phyloP scores from a whole-genome alignment of 2,329 filamentous ascomycete species.

The Ophiostoma quercus region DNA sequence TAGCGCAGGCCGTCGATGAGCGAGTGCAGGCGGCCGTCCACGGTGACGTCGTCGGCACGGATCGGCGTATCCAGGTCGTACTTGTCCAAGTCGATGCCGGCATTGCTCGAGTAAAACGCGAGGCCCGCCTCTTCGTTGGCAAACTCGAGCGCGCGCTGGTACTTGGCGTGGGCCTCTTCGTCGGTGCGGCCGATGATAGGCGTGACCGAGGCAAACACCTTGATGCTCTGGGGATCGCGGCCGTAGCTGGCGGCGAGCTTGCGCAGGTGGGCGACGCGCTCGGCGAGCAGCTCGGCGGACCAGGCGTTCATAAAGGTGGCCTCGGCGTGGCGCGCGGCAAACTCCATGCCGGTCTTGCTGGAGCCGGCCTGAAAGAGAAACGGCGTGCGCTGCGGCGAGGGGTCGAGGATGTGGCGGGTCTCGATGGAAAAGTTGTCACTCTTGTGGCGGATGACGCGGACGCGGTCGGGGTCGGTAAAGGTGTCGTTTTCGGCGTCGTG shows the following conservation, averaged over 20 bases:
- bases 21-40: conserved; percentile 22
- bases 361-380: conserved; percentile 29
- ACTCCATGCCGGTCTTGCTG: conserved; percentile 27
- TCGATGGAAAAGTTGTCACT: conserved; percentile 20
- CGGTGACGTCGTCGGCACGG: conserved; percentile 17
- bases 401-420: conserved; percentile 16
- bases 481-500: conserved; percentile 15
- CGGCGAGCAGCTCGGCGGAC: conserved; percentile 21
- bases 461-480: conserved; percentile 21
- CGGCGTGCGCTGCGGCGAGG: conserved; percentile 15
- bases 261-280: conserved; percentile 24
- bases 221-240: conserved; percentile 27
- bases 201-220: conserved; percentile 28
- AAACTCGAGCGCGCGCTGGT: conserved; percentile 25
- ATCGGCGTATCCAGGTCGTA: conserved; percentile 28
- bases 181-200: conserved; percentile 27
- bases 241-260: conserved; percentile 22
- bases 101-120: conserved; percentile 29
- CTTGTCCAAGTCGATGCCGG: conserved; percentile 29
- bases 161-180: conserved; percentile 29
- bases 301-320: conserved; percentile 28
- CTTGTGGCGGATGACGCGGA: conserved; percentile 20
- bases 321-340: conserved; percentile 30
- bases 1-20: conserved; percentile 14
- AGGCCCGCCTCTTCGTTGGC: conserved; percentile 28